Evolutionary conservation across 192 early-diverging fungal species (phyloP).

Genomic region (Pecoramyces ruminantium): DNA sequence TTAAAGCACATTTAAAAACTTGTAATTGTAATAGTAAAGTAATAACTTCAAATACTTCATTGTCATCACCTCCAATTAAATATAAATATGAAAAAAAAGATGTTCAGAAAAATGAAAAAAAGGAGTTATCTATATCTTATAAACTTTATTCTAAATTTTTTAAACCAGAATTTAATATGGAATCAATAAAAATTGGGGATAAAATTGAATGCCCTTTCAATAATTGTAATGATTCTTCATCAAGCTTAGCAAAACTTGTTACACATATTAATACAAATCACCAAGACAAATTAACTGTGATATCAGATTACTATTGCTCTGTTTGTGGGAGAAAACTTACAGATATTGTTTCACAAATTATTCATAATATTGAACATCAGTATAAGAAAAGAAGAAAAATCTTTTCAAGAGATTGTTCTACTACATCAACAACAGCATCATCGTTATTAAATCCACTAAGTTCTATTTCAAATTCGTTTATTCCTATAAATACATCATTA

Average conservation of each 20-base stretch:
- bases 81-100: not conserved
- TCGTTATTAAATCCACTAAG: not conserved
- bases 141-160: not conserved
- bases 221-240: not conserved
- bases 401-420: not conserved
- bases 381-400: not conserved
- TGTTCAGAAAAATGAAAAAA: not conserved
- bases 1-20: not conserved
- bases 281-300: not conserved
- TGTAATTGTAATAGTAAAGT: not conserved
- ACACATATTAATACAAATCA: not conserved
- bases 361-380: not conserved
- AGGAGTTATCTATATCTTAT: not conserved
- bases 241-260: not conserved
- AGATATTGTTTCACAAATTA: not conserved
- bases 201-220: not conserved
- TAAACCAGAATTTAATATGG: not conserved
- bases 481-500: not conserved
- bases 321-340: not conserved
- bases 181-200: not conserved
- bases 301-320: not conserved
- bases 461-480: not conserved
- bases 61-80: not conserved
- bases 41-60: not conserved
- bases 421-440: not conserved